A percentile compares a stretch with the other conserved stretches of the same genome.
Evolutionary conservation across 1,139 yeast species (phyloP).

Genomic region (Candida sanyaensis): DNA sequence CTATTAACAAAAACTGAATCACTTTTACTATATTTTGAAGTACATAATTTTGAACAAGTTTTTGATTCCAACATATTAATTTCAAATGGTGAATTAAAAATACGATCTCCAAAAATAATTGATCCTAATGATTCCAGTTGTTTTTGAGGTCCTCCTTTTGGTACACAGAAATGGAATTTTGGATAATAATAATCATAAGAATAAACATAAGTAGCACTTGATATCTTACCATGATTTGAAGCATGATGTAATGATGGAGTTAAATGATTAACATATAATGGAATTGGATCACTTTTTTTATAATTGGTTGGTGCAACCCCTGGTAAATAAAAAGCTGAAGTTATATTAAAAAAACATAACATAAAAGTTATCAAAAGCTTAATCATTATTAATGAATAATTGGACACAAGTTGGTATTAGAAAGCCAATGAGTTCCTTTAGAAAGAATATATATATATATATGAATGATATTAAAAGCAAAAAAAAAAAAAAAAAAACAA

Average conservation of each 20-base stretch:
- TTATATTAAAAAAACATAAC: conserved; percentile 22
- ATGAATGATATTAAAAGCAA: no score
- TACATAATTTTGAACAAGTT: conserved; percentile 67
- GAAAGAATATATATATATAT: no score
- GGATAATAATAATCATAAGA: conserved; percentile 87
- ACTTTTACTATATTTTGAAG: conserved; percentile 54
- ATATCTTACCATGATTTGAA: conserved; percentile 27
- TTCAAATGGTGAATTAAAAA: conserved; percentile 87
- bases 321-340: conserved; percentile 78
- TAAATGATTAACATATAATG: conserved; percentile 83
- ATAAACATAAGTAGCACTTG: conserved; percentile 57
- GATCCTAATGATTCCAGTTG: conserved; percentile 93
- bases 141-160: conserved; percentile 65
- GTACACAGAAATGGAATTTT: conserved; percentile 81
- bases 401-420: no score
- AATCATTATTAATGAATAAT: conserved; percentile 4
- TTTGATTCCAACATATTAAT: conserved; percentile 74
- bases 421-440: no score
- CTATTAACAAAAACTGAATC: conserved; percentile 77
- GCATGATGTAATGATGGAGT: conserved; percentile 71
- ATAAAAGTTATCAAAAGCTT: conserved; percentile 17
- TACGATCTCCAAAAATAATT: conserved; percentile 91
- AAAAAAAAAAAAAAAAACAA: no score
- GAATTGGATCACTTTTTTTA: conserved; percentile 67
- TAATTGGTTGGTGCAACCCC: conserved; percentile 96